These are phyloP conservation scores for Nelumbo lutea DNA, from an alignment of 164 flowering plant species.

Conservation along the genomic window DNA sequence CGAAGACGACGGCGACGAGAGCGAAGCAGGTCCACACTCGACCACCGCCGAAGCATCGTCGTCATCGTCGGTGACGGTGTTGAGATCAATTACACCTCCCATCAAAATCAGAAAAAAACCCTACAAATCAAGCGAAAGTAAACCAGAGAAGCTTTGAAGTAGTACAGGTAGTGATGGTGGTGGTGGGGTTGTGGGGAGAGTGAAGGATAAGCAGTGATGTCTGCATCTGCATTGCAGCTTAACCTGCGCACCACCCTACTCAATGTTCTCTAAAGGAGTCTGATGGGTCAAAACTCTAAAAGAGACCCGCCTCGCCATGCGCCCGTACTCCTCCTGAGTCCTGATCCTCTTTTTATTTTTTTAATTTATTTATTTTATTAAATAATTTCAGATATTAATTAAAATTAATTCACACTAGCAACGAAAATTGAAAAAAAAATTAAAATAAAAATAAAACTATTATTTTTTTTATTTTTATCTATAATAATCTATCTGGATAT, in stretches of 20 bases:
- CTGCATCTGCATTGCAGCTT: conserved; percentile 8
- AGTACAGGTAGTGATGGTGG: conserved; percentile 18
- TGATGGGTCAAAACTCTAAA: conserved; percentile 15
- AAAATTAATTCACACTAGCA: no score
- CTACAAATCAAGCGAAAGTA: conserved; percentile 2
- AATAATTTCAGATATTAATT: no score
- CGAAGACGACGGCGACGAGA: neutral
- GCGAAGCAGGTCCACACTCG: no score
- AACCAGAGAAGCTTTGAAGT: conserved; percentile 13
- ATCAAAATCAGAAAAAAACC: conserved; percentile 13
- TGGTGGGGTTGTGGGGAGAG: conserved; percentile 3
- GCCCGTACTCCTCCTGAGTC: no score
- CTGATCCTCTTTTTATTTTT: no score
- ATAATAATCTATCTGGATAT: no score
- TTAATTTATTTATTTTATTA: no score
- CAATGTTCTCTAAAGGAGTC: conserved; percentile 8
- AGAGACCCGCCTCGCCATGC: neutral
- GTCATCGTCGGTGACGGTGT: conserved; percentile 52
- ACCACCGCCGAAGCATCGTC: conserved; percentile 10
- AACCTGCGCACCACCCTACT: conserved; percentile 6
- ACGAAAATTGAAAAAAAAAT: no score
- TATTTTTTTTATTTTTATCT: no score
- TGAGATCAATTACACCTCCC: conserved; percentile 72
- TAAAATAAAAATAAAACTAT: no score
- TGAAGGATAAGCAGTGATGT: conserved; percentile 9